These are phyloP conservation scores for Oemleria cerasiformis DNA, from an alignment of 306 rosid species.

Conservation along the genomic window DNA sequence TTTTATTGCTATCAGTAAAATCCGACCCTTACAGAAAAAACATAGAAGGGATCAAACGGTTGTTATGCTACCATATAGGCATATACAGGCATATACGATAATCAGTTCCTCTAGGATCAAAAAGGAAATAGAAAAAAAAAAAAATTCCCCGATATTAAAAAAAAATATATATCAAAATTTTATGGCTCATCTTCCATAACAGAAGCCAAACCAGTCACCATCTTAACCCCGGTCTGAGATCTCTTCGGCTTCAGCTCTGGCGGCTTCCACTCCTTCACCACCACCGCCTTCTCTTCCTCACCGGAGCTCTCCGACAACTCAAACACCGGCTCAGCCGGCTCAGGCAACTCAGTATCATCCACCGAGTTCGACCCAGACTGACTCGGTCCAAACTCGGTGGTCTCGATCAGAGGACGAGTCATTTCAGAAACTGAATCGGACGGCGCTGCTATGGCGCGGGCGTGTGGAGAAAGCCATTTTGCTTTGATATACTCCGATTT, in stretches of 20 bases:
- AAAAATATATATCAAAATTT: conserved; percentile 31
- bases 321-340: conserved; percentile 23
- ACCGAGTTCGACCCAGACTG: neutral
- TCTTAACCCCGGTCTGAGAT: conserved; percentile 32
- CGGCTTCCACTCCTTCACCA: conserved; percentile 43
- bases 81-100: conserved; percentile 7
- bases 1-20: conserved; percentile 42
- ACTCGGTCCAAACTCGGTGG: conserved; percentile 10
- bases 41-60: conserved; percentile 41
- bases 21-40: conserved; percentile 62
- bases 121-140: neutral
- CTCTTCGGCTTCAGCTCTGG: conserved; percentile 49
- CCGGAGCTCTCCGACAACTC: conserved; percentile 18
- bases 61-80: conserved; percentile 33
- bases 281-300: conserved; percentile 24
- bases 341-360: conserved; percentile 23
- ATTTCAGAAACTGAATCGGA: neutral
- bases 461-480: conserved; percentile 67
- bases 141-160: neutral
- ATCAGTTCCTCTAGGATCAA: conserved; percentile 15
- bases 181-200: conserved; percentile 49
- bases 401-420: conserved; percentile 11
- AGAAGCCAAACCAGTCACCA: conserved; percentile 60
- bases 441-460: conserved; percentile 13
- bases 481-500: conserved; percentile 62